A percentile compares a stretch with the other conserved stretches of the same genome.
Conservation (phyloP, 352 stramenopile species). For the Saprolegnia diclina region DNA sequence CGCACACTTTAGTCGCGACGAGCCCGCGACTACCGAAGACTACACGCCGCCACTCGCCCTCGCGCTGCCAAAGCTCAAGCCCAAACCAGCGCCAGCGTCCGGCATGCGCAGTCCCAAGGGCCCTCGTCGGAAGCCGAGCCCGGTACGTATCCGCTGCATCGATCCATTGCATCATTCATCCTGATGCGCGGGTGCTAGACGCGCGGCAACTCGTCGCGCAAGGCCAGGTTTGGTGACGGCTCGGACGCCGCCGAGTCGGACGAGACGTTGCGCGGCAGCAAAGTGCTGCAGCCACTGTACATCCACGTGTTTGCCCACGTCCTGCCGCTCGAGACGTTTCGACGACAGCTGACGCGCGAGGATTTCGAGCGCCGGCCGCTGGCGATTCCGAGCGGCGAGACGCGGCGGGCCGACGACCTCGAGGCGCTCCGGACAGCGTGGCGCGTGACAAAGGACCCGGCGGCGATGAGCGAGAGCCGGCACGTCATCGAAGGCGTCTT, state of each 20-base stretch:
- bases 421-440: background rate
- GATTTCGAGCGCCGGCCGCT: background rate
- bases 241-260: background rate
- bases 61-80: slow-evolving; percentile 2
- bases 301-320: slow-evolving; percentile 21
- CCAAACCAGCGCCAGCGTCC: background rate
- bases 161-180: background rate
- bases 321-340: slow-evolving; percentile 16
- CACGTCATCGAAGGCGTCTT: slow-evolving; percentile 31
- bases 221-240: background rate
- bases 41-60: background rate
- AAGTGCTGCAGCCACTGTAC: background rate
- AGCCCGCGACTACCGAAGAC: background rate
- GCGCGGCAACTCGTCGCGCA: background rate
- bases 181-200: slow-evolving; percentile 9
- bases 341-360: background rate
- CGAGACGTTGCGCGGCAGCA: background rate
- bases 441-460: slow-evolving; percentile 3
- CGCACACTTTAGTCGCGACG: slow-evolving; percentile 7
- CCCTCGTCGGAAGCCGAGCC: background rate
- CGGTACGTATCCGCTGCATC: slow-evolving; percentile 5
- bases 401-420: slow-evolving; percentile 32
- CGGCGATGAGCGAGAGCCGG: slow-evolving; percentile 39
- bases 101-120: slow-evolving; percentile 4
- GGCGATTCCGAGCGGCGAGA: slow-evolving; percentile 7